phyloP scores from a whole-genome alignment of 2,329 filamentous ascomycete genomes.

The Gyromitra esculenta region DNA sequence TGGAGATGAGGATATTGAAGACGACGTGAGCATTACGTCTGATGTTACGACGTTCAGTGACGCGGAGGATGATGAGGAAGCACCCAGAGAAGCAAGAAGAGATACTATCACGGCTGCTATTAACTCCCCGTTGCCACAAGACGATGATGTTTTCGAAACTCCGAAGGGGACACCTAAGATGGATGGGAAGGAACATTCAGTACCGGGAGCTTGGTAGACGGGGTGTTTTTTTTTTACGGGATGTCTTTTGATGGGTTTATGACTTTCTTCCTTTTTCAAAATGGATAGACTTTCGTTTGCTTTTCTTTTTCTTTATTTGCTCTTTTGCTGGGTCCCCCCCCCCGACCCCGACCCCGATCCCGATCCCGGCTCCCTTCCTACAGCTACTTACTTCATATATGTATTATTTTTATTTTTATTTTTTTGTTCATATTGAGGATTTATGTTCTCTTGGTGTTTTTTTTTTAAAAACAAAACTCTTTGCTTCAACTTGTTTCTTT shows the following conservation, averaged over 20 bases:
- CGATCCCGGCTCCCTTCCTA: conserved; percentile 1
- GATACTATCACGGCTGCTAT: conserved; percentile 35
- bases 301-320: conserved; percentile 42
- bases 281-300: conserved; percentile 47
- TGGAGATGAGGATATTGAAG: conserved; percentile 7
- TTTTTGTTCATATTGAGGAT: conserved; percentile 47
- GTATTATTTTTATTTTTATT: conserved; percentile 22
- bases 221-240: conserved; percentile 32
- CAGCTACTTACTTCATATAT: conserved; percentile 7
- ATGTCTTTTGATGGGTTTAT: conserved; percentile 44
- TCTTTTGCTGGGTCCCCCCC: conserved; percentile 36
- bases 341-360: conserved; percentile 22
- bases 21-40: conserved; percentile 27
- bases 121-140: conserved; percentile 31
- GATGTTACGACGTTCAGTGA: conserved; percentile 19
- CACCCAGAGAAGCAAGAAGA: conserved; percentile 14
- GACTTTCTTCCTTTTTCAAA: conserved; percentile 32
- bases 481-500: conserved; percentile 29
- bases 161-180: conserved; percentile 26
- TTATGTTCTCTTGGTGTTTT: neutral
- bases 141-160: conserved; percentile 38
- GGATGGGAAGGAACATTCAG: conserved; percentile 52
- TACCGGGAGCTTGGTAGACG: conserved; percentile 48
- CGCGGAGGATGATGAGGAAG: conserved; percentile 10
- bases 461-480: neutral